Percentiles rank a stretch among this genome's conserved stretches.
Evolutionary conservation across 192 early-diverging fungal species (phyloP).

Genomic region (Thoreauomyces humboldtii): DNA sequence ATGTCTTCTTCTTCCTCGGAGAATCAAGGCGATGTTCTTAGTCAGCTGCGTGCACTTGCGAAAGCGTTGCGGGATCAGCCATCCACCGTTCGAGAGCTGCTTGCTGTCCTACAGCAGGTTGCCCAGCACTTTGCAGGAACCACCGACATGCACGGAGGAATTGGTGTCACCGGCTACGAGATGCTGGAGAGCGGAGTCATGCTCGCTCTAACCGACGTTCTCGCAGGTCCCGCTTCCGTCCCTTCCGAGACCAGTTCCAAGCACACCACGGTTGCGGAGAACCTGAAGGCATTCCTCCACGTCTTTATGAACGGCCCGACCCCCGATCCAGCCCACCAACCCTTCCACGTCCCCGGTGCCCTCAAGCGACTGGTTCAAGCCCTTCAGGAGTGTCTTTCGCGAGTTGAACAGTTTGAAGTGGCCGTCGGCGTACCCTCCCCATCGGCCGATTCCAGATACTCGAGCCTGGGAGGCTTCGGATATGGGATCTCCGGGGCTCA

Average conservation of each 20-base stretch:
- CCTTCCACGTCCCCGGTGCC: slow-evolving; percentile 41
- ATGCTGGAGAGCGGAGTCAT: slow-evolving; percentile 74
- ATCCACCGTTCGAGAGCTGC: no score
- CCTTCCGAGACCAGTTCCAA: not conserved
- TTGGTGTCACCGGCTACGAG: slow-evolving; percentile 73
- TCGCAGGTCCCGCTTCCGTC: slow-evolving; percentile 30
- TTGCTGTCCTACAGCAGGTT: not conserved
- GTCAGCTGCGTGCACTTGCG: slow-evolving; percentile 18
- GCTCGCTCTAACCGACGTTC: slow-evolving; percentile 52
- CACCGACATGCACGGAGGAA: not conserved
- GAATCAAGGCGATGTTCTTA: not conserved
- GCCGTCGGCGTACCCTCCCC: slow-evolving; percentile 41
- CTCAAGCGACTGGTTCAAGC: slow-evolving; percentile 57
- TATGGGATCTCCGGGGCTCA: slow-evolving; percentile 5
- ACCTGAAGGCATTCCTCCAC: slow-evolving; percentile 47
- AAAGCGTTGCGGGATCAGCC: not conserved
- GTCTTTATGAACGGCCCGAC: slow-evolving; percentile 54
- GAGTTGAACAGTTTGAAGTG: slow-evolving; percentile 69
- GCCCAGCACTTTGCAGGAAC: slow-evolving; percentile 36
- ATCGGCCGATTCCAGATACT: not conserved
- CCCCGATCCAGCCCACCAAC: slow-evolving; percentile 29
- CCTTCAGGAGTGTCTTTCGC: slow-evolving; percentile 70
- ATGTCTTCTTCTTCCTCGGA: not conserved
- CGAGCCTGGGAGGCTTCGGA: not conserved
- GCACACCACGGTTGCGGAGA: slow-evolving; percentile 15